phyloP scores from a whole-genome alignment of 164 flowering plant genomes.

The Magnolia sinica region DNA sequence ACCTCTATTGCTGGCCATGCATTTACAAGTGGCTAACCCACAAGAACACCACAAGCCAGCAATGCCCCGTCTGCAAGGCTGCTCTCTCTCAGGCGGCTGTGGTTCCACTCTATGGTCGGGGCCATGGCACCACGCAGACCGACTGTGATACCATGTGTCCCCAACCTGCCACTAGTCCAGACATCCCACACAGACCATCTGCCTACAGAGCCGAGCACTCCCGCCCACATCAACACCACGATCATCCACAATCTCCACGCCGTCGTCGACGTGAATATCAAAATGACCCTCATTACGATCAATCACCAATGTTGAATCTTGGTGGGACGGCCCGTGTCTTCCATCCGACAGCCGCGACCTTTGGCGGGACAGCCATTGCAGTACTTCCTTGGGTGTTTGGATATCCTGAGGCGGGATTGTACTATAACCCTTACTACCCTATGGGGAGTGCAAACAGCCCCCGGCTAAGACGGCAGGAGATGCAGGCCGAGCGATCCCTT shows the following conservation, averaged over 20 bases:
- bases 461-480: slow-evolving; percentile 41
- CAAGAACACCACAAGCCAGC: slow-evolving; percentile 30
- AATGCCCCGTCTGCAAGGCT: slow-evolving; percentile 74
- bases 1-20: slow-evolving; percentile 87
- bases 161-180: slow-evolving; percentile 22
- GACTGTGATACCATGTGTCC: slow-evolving; percentile 38
- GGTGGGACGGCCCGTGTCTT: not conserved
- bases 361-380: slow-evolving; percentile 53
- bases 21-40: slow-evolving; percentile 72
- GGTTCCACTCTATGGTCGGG: slow-evolving; percentile 73
- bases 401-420: slow-evolving; percentile 28
- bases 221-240: slow-evolving; percentile 14
- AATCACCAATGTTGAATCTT: not conserved
- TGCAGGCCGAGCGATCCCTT: slow-evolving; percentile 38
- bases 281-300: not conserved
- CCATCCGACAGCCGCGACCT: slow-evolving; percentile 16
- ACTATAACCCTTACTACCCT: slow-evolving; percentile 27
- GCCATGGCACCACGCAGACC: slow-evolving; percentile 13
- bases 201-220: slow-evolving; percentile 12
- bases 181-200: slow-evolving; percentile 8
- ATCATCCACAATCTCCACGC: slow-evolving; percentile 7
- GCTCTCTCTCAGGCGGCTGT: slow-evolving; percentile 38
- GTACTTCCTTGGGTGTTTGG: slow-evolving; percentile 45
- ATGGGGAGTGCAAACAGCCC: slow-evolving; percentile 22
- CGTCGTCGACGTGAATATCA: not conserved